Percentiles rank a stretch among this genome's conserved stretches.
phyloP scores from a whole-genome alignment of 108 stramenopile genomes.

The Bacterosira constricta region DNA sequence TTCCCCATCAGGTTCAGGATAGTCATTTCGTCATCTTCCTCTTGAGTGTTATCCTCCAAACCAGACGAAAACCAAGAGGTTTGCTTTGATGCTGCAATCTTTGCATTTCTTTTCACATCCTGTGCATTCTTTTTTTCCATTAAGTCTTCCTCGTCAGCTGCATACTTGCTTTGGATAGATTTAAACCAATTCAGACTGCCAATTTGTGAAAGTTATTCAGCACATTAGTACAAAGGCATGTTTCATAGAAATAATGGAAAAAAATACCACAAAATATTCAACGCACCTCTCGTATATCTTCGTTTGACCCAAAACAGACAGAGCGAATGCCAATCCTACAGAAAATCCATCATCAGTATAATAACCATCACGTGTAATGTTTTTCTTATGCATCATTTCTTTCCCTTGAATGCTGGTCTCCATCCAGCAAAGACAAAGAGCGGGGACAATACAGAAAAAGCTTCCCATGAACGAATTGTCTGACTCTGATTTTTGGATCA shows the following conservation, averaged over 20 bases:
- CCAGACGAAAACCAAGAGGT: conserved; percentile 43
- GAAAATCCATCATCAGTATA: conserved; percentile 82
- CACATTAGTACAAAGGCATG: too few relatives aligned
- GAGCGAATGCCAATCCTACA: conserved; percentile 62
- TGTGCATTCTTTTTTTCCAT: conserved; percentile 31
- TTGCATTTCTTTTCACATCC: conserved; percentile 47
- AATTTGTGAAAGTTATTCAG: not conserved
- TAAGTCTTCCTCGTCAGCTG: conserved; percentile 46
- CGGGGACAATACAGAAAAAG: conserved; percentile 60
- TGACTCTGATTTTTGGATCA: conserved; percentile 33
- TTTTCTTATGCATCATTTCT: conserved; percentile 68
- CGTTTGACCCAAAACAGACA: conserved; percentile 52
- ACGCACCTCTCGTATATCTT: conserved; percentile 40
- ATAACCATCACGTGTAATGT: conserved; percentile 59
- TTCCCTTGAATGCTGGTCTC: conserved; percentile 54
- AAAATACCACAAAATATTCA: not conserved
- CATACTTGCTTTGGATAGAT: conserved; percentile 54
- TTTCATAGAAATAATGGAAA: too few relatives aligned
- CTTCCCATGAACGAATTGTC: conserved; percentile 46
- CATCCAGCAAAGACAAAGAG: conserved; percentile 60
- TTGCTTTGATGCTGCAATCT: conserved; percentile 47
- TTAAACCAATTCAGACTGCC: conserved; percentile 66
- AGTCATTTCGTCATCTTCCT: conserved; percentile 49
- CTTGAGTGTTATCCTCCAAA: conserved; percentile 18
- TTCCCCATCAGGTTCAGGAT: conserved; percentile 50